Percentiles rank a stretch among this genome's conserved stretches.
Evolutionary conservation across 768 basidiomycete species (phyloP).

Genomic region (Russula compacta): DNA sequence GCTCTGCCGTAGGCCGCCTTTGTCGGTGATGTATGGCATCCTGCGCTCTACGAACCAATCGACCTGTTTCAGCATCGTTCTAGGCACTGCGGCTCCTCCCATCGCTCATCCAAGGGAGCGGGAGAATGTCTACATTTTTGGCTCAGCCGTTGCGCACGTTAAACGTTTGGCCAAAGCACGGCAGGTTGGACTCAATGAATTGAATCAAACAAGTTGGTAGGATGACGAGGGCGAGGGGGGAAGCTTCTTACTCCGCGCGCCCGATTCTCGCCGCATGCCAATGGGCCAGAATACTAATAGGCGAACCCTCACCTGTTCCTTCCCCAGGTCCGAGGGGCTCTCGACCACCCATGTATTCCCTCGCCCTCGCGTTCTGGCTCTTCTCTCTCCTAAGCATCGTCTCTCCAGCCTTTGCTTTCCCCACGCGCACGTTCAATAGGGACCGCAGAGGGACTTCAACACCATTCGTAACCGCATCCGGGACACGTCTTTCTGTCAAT

Average conservation of each 20-base stretch:
- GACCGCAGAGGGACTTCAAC: neutral
- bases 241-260: neutral
- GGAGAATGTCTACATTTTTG: too few relatives aligned
- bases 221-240: too few relatives aligned
- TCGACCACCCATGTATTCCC: constrained; percentile 4
- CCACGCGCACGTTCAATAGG: neutral
- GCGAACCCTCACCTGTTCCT: neutral
- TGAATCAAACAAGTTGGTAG: too few relatives aligned
- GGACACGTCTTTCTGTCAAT: neutral
- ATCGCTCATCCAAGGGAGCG: too few relatives aligned
- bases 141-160: too few relatives aligned
- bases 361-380: constrained; percentile 1
- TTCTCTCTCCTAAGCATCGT: neutral
- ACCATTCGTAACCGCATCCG: neutral
- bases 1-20: too few relatives aligned
- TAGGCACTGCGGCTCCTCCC: neutral
- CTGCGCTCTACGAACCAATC: neutral
- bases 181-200: too few relatives aligned
- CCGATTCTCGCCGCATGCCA: too few relatives aligned
- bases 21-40: too few relatives aligned
- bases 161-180: too few relatives aligned
- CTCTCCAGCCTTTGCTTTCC: neutral
- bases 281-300: neutral
- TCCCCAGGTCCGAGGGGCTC: neutral
- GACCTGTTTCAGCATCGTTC: neutral